Conservation (phyloP, 1,139 yeast genomes). For the Arxiozyma bovina region DNA sequence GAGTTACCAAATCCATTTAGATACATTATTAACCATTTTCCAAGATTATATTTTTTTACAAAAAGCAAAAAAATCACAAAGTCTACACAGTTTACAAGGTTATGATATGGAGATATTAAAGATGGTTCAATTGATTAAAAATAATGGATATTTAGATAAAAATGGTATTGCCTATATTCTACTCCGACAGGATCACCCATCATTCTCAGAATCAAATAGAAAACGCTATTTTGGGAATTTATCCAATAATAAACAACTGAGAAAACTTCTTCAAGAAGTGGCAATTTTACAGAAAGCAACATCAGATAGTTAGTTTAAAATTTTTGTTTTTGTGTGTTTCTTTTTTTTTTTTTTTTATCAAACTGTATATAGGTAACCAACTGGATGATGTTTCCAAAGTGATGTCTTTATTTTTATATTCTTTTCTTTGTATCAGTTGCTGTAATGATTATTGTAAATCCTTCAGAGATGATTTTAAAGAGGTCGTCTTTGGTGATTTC, state of each 20-base stretch:
- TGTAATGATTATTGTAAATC: too few relatives aligned
- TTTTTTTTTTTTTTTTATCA: too few relatives aligned
- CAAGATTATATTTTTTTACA: constrained; percentile 10
- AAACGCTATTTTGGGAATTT: not conserved
- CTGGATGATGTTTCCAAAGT: too few relatives aligned
- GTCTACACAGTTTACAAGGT: too few relatives aligned
- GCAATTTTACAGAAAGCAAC: constrained; percentile 8
- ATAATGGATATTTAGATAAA: not conserved
- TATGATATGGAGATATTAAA: constrained; percentile 1
- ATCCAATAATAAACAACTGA: not conserved
- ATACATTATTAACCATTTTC: constrained; percentile 12
- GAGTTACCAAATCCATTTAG: constrained; percentile 10
- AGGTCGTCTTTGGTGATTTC: not conserved
- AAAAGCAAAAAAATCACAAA: not conserved
- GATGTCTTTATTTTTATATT: too few relatives aligned
- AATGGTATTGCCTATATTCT: not conserved
- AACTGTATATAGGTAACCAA: not conserved
- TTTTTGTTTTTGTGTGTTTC: too few relatives aligned
- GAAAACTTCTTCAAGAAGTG: not conserved
- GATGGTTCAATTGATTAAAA: constrained; percentile 3
- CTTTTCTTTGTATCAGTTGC: too few relatives aligned
- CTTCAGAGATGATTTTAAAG: too few relatives aligned
- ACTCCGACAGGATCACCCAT: not conserved
- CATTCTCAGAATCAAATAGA: not conserved
- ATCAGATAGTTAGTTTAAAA: constrained; percentile 3